Base-by-base conservation (phyloP, 2,329 filamentous ascomycete genomes). In the Xylariales sp. region DNA sequence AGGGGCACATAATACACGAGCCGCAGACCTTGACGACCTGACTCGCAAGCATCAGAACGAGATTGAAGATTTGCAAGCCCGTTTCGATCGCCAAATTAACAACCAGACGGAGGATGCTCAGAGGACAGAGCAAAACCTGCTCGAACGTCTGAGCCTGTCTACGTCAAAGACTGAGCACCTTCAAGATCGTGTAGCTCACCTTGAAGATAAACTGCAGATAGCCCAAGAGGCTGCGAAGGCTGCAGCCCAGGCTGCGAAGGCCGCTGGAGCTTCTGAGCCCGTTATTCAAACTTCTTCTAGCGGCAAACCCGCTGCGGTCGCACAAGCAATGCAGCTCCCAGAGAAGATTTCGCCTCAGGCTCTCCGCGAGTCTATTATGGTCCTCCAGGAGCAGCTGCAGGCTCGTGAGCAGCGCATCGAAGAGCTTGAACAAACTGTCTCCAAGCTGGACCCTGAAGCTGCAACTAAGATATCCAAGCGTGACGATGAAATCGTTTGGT, bases 331-430 rank as follows among this genome's bases (percentile, higher is more conserved):
- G 42, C 72, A 75, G 16, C 63, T 81, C 4, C 85, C 88, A 0
- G 88, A 93, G 59, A 95, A 85, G 70, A 88, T 96, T 41, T 96
- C 91, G 3, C 88, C 90, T 1, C 91, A 97, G 62, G 93, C 93
- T 6, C 76, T 98, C 21, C 85, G 93, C 20, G 93, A 98, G 63
- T 95, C 90, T 1, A 96, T 98, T 56, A 82, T 95, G 64, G 93
- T 96, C 14, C 72, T 98, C 18, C 93, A 98, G 64, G 91, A 97
- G 61, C 93, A 98, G 61, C 75, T 98, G 6, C 93, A 97, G 60
- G 88, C 93, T 51, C 89, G 93, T 37, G 93, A 98, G 65, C 77
- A 84, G 43, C 83, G 81, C 27, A 95, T 97, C 49, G 93, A 98
- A 58, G 79, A 84, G 45, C 81, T 97, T 11, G 88, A 95, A 62